Base-by-base conservation (phyloP, 2,329 filamentous ascomycete genomes). In the Sporothrix pallida region DNA sequence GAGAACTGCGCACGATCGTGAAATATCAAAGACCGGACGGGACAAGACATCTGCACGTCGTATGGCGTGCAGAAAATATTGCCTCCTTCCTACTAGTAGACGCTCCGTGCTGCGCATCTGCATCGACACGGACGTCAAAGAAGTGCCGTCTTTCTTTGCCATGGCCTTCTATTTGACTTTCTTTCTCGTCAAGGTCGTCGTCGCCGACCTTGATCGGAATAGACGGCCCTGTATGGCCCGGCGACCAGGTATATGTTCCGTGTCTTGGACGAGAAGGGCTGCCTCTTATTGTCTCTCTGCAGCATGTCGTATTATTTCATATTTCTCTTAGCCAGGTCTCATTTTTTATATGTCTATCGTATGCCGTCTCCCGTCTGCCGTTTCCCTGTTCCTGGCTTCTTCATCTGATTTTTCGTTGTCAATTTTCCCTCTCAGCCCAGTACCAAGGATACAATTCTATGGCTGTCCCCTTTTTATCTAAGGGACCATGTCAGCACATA, bases 141-240 rank as follows among this genome's bases (percentile, higher is more conserved):
- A 60, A n/a, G 31, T 63, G 44, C 37, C 37, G 17, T 23, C 12
- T 17, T 20, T 65, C 4, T 17, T 8, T 5, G 15, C 31, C 17
- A 42, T 44, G 31, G 15, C 42, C n/a, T 56, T 56, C 20, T 17
- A 37, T 60, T 26, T 37, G 56, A 13, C 37, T 9, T 10, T 26
- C 52, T 56, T 56, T 20, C 52, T 56, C 48, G 15, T 52, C 48
- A 37, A 37, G 4, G 31, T 15, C 13, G 13, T 15, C 52, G 6
- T 9, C 52, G 52, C 8, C 52, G 3, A 3, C 23, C 54, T 58
- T 23, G 4, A 9, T 12, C 56, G 23, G 62, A 20, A 65, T 12
- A 23, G 42, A 48, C 62, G 62, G 42, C 62, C 31, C 62, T 65
- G 42, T 12, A 26, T 46, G 62, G 62, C 62, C 62, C 62, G 42